phyloP scores from a whole-genome alignment of 768 basidiomycete genomes.

The Dentipellis sp. region DNA sequence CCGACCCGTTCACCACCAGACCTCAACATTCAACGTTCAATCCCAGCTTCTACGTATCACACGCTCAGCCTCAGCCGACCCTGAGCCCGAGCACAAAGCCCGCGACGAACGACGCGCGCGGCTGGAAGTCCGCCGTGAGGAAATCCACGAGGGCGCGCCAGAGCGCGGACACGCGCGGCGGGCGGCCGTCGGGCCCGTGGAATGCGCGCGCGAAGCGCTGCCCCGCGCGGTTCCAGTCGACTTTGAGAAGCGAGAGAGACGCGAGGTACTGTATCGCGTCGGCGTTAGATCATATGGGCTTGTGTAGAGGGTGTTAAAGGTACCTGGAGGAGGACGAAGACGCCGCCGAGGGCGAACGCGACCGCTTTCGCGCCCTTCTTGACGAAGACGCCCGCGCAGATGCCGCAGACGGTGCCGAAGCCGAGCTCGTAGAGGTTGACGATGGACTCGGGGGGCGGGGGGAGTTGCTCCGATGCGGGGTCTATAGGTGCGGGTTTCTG shows the following conservation, averaged over 20 bases:
- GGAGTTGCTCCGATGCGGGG: conserved; percentile 16
- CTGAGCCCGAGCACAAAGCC: conserved; percentile 78
- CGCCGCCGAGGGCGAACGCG: conserved; percentile 83
- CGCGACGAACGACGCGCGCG: conserved; percentile 78
- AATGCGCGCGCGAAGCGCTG: conserved; percentile 65
- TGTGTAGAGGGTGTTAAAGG: conserved; percentile 15
- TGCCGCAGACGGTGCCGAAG: conserved; percentile 82
- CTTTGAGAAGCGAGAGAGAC: conserved; percentile 59
- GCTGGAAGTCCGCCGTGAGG: conserved; percentile 88
- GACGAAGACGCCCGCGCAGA: conserved; percentile 88
- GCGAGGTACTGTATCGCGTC: conserved; percentile 59
- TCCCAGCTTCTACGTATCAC: no score
- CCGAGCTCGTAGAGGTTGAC: conserved; percentile 75
- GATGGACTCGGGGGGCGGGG: conserved; percentile 59
- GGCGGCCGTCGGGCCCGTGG: conserved; percentile 49
- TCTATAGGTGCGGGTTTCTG: neutral
- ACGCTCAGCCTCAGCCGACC: conserved; percentile 64
- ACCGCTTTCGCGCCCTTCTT: conserved; percentile 86
- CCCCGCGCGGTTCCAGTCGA: conserved; percentile 70
- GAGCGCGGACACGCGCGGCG: conserved; percentile 56
- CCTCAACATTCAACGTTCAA: no score
- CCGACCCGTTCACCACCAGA: no score
- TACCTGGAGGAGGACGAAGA: conserved; percentile 89
- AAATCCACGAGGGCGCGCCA: conserved; percentile 70
- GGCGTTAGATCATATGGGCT: neutral